Percentiles rank a stretch among this genome's conserved stretches.
Conservation (phyloP, 208 protist species). For the Trypanosoma avium region DNA sequence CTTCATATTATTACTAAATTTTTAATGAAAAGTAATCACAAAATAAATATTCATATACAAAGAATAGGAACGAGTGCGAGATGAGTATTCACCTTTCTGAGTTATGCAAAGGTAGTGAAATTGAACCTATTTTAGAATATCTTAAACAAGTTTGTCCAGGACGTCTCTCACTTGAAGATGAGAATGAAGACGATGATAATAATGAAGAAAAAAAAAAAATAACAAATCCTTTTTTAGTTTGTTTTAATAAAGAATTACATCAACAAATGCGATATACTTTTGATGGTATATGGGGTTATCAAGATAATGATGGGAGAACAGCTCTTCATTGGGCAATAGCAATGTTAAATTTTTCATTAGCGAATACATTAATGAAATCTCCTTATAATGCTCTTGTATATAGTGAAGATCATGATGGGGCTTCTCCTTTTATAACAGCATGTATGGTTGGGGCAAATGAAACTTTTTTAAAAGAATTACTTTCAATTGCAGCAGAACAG, state of each 20-base stretch:
- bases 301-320: constrained; percentile 85
- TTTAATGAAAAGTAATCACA: no score
- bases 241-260: constrained; percentile 6
- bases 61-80: not conserved
- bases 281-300: constrained; percentile 64
- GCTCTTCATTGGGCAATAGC: constrained; percentile 88
- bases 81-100: constrained; percentile 65
- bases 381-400: constrained; percentile 65
- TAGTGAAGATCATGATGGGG: constrained; percentile 69
- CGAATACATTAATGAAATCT: constrained; percentile 44
- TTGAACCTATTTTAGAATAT: constrained; percentile 44
- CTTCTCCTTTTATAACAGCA: constrained; percentile 76
- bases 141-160: constrained; percentile 43
- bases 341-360: constrained; percentile 74
- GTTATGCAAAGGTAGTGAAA: constrained; percentile 56
- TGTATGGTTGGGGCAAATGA: constrained; percentile 74
- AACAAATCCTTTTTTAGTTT: not conserved
- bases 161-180: not conserved
- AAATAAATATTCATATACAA: not conserved
- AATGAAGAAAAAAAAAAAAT: constrained; percentile 5
- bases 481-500: constrained; percentile 33
- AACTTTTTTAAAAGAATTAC: constrained; percentile 51
- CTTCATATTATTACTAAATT: not conserved
- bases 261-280: constrained; percentile 29
- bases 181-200: not conserved